Conservation (phyloP, 345 rosid species). For the Salix udensis region DNA sequence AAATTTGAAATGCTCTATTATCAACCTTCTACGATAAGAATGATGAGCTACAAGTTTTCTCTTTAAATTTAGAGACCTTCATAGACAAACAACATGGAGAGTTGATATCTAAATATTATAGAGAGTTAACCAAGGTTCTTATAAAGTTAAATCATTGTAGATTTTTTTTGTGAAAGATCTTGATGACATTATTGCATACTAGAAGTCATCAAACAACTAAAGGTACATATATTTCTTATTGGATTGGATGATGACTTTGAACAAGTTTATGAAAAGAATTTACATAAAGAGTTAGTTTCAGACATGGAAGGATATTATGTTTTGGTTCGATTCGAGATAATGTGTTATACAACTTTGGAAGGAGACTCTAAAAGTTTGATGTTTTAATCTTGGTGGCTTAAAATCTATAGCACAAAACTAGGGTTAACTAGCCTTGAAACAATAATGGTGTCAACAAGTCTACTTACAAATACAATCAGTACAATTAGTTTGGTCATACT, state of each 20-base stretch:
- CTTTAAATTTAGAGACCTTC: no score
- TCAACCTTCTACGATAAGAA: no score
- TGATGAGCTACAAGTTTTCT: no score
- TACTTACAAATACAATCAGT: no score
- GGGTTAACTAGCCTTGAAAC: no score
- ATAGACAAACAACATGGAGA: no score
- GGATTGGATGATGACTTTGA: neutral
- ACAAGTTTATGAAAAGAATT: neutral
- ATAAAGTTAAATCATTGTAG: neutral
- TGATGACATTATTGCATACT: neutral
- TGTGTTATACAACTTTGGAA: neutral
- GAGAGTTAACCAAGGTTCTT: neutral
- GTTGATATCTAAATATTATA: neutral
- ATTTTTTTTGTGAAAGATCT: neutral
- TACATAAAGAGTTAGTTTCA: neutral
- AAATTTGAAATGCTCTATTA: no score
- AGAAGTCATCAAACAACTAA: neutral
- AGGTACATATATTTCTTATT: neutral
- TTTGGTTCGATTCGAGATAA: neutral
- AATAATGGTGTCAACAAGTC: no score
- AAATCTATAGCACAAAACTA: no score
- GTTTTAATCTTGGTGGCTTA: no score
- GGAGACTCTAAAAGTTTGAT: neutral
- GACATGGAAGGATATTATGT: neutral
- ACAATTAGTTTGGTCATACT: no score